Evolutionary conservation across 148 eudicot genomes (phyloP), one percentile per base, ranked within the genome.

Genomic region (Rhododendron vialii): DNA sequence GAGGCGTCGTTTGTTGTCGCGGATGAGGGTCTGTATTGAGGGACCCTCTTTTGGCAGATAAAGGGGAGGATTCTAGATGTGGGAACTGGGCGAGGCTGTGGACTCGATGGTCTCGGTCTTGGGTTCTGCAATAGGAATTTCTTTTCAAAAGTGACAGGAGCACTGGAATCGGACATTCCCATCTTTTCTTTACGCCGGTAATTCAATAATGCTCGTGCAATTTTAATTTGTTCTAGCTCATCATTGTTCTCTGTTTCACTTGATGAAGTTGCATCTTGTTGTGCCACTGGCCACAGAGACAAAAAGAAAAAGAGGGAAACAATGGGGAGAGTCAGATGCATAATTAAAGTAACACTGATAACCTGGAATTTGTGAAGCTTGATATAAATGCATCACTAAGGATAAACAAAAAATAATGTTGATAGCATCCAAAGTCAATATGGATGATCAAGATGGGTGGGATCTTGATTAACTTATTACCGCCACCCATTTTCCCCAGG

Each of bases 51-150:
- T 82, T 85, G 93, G 89, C 83, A 89, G 84, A 95, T 88, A 78
- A 95, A 90, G n/a, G 95, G 96, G 75, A 95, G 92, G 83, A 95
- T 91, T 92, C 93, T 95, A 18, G 98, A 95, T 77, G 93, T 84
- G 22, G 93, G 86, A 36, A 73, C 82, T 48, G 87, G 83, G 28
- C 90, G 94, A 65, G 90, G 93, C 82, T 90, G 94, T 84, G 98
- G 93, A 87, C 93, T 95, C 30, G 93, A 87, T 47, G 96, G 93
- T 71, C 94, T 89, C 33, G 95, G 92, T 71, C 94, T 90, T 41
- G 91, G 94, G 50, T 86, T 84, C 13, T 85, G 92, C 59, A 89
- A 81, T 3, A 83, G 89, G 65, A 90, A 89, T 57, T 92, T 90
- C 83, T 83, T 91, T 28, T 91, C 94, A 47, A 94, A 91, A 51